phyloP scores from a whole-genome alignment of 371 early-diverging fungal species.

The Enteropsectra breve region DNA sequence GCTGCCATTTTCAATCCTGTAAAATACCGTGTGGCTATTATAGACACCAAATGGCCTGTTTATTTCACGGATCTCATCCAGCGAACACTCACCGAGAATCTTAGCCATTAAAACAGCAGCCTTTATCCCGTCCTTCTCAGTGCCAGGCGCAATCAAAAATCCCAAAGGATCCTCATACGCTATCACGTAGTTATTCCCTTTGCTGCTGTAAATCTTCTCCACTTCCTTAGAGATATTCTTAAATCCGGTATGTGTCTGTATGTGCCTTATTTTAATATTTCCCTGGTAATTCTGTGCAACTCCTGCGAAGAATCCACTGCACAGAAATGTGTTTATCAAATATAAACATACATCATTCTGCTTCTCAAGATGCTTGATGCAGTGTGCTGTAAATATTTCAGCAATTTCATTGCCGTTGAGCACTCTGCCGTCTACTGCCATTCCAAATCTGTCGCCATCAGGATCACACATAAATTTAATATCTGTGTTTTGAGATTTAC shows the following conservation, averaged over 20 bases:
- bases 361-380: conserved; percentile 14
- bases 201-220: not conserved
- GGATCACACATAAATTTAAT: conserved; percentile 31
- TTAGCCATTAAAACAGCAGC: conserved; percentile 22
- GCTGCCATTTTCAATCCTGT: not conserved
- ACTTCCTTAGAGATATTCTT: conserved; percentile 29
- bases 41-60: not conserved
- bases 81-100: conserved; percentile 12
- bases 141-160: conserved; percentile 24
- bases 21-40: conserved; percentile 1
- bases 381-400: not conserved
- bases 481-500: not conserved
- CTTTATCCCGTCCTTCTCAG: conserved; percentile 38
- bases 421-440: conserved; percentile 9
- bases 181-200: conserved; percentile 12
- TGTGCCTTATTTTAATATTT: conserved; percentile 5
- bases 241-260: conserved; percentile 28
- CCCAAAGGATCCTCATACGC: conserved; percentile 37
- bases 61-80: not conserved
- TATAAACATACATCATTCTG: conserved; percentile 1
- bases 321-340: conserved; percentile 26
- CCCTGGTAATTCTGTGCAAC: not conserved
- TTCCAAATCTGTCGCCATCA: conserved; percentile 37
- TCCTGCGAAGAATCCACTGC: conserved; percentile 20
- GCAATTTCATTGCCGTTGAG: conserved; percentile 8